Conservation (phyloP, 2,329 filamentous ascomycete genomes). For the Cyphellophora europaea region DNA sequence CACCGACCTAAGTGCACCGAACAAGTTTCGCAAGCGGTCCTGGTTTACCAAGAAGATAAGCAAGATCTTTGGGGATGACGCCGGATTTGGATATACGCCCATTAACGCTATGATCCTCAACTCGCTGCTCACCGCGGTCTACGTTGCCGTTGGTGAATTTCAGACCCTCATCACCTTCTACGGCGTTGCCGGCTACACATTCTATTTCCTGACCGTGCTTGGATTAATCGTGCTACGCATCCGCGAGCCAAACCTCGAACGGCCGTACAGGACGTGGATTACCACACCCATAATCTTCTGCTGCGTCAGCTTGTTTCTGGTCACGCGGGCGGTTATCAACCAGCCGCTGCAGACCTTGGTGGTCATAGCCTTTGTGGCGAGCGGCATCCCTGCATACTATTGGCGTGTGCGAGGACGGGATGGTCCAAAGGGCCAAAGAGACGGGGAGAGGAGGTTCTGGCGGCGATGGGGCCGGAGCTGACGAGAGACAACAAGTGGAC, state of each 20-base stretch:
- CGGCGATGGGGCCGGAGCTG: slow-evolving; percentile 22
- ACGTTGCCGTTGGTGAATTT: slow-evolving; percentile 84
- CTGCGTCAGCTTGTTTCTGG: slow-evolving; percentile 87
- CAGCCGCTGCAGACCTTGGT: slow-evolving; percentile 83
- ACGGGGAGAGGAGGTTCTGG: slow-evolving; percentile 28
- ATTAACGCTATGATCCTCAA: slow-evolving; percentile 86
- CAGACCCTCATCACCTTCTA: slow-evolving; percentile 90
- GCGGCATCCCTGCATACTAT: slow-evolving; percentile 80
- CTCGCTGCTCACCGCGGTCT: slow-evolving; percentile 59
- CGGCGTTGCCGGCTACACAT: slow-evolving; percentile 91
- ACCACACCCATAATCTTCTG: slow-evolving; percentile 96
- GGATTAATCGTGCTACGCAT: slow-evolving; percentile 87
- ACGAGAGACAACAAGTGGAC: too few species aligned
- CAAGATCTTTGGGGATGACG: slow-evolving; percentile 62
- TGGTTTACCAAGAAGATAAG: slow-evolving; percentile 52
- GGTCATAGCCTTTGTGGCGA: slow-evolving; percentile 74
- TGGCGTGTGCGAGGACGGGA: slow-evolving; percentile 68
- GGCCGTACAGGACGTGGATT: slow-evolving; percentile 95
- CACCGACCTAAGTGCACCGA: slow-evolving; percentile 18
- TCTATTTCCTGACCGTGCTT: slow-evolving; percentile 92
- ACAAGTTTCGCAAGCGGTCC: slow-evolving; percentile 35
- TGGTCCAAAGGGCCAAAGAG: slow-evolving; percentile 20
- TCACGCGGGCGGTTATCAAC: slow-evolving; percentile 80
- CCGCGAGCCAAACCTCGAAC: slow-evolving; percentile 73
- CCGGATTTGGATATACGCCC: slow-evolving; percentile 87